Percentiles rank a stretch among this genome's conserved stretches.
phyloP scores from a whole-genome alignment of 2,329 filamentous ascomycete species.

The Neoscytalidium dimidiatum region DNA sequence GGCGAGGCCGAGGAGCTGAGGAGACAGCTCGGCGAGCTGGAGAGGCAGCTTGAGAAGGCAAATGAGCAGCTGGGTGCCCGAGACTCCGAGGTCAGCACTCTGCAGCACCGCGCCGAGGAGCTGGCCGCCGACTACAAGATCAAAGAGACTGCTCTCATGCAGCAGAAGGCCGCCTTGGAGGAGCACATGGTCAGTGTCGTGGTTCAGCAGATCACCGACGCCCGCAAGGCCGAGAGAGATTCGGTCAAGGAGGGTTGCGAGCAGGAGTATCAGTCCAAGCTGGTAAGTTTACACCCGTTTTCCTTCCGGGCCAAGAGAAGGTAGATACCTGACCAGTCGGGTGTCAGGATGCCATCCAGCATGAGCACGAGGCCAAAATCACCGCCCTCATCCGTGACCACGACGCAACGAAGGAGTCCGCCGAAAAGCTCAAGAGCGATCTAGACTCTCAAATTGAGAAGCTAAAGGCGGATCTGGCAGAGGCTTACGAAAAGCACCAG shows the following conservation, averaged over 20 bases:
- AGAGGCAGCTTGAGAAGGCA: conserved; percentile 35
- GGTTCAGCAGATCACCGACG: conserved; percentile 43
- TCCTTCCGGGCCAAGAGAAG: neutral
- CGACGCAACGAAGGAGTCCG: conserved; percentile 12
- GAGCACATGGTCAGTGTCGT: conserved; percentile 45
- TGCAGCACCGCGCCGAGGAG: conserved; percentile 29
- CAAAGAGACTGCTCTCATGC: conserved; percentile 24
- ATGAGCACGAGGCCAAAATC: conserved; percentile 21
- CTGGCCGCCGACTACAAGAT: conserved; percentile 22
- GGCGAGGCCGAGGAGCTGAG: conserved; percentile 15
- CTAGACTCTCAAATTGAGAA: conserved; percentile 19
- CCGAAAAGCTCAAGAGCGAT: conserved; percentile 17
- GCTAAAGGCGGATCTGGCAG: conserved; percentile 15
- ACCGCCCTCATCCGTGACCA: conserved; percentile 19
- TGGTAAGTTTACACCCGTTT: conserved; percentile 23
- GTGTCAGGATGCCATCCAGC: conserved; percentile 16
- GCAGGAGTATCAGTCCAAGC: conserved; percentile 33
- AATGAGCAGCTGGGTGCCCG: conserved; percentile 29
- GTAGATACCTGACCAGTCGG: neutral
- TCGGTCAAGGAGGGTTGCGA: conserved; percentile 38
- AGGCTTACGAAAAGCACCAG: conserved; percentile 12
- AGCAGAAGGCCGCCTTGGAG: conserved; percentile 41
- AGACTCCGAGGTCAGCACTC: conserved; percentile 33
- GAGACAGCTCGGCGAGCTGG: conserved; percentile 16
- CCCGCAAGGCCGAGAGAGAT: conserved; percentile 38